phyloP scores from a whole-genome alignment of 2,329 filamentous ascomycete species.

The Aspergillus sp. region DNA sequence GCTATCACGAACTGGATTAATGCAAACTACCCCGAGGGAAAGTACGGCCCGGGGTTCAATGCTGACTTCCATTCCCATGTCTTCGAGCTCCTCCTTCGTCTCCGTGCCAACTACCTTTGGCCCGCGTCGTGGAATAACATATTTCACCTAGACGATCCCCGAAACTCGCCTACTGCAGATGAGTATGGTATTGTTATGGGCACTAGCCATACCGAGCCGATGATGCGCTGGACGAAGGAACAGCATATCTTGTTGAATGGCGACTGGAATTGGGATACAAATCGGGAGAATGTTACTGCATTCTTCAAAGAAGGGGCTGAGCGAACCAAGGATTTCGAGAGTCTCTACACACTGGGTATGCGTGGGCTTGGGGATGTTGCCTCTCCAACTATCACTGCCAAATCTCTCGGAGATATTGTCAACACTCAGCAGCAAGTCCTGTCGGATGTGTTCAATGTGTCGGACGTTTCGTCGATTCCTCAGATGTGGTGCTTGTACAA shows the following conservation, averaged over 20 bases:
- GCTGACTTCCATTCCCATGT: slow-evolving; percentile 66
- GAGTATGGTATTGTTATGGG: slow-evolving; percentile 73
- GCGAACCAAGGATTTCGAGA: slow-evolving; percentile 64
- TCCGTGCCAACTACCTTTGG: slow-evolving; percentile 74
- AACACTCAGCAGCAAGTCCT: slow-evolving; percentile 59
- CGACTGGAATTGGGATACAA: slow-evolving; percentile 67
- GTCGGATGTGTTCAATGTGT: slow-evolving; percentile 52
- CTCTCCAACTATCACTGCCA: slow-evolving; percentile 44
- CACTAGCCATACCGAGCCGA: slow-evolving; percentile 70
- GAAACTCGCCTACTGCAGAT: slow-evolving; percentile 67
- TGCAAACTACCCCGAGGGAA: slow-evolving; percentile 48
- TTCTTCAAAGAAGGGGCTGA: slow-evolving; percentile 68
- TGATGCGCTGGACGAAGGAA: slow-evolving; percentile 57
- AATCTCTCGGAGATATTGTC: slow-evolving; percentile 60
- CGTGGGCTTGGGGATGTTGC: slow-evolving; percentile 67
- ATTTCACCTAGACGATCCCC: slow-evolving; percentile 68
- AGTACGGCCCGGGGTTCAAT: slow-evolving; percentile 47
- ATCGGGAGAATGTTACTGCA: slow-evolving; percentile 64
- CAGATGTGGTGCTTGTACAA: slow-evolving; percentile 75
- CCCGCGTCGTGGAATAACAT: slow-evolving; percentile 69
- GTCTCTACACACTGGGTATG: slow-evolving; percentile 67
- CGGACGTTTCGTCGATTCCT: slow-evolving; percentile 51
- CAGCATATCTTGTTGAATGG: slow-evolving; percentile 43
- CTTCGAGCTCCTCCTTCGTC: slow-evolving; percentile 67
- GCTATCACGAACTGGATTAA: slow-evolving; percentile 65